A percentile compares a stretch with the other conserved stretches of the same genome.
Conservation (phyloP, 2,329 filamentous ascomycete species). For the Talaromyces sp. region DNA sequence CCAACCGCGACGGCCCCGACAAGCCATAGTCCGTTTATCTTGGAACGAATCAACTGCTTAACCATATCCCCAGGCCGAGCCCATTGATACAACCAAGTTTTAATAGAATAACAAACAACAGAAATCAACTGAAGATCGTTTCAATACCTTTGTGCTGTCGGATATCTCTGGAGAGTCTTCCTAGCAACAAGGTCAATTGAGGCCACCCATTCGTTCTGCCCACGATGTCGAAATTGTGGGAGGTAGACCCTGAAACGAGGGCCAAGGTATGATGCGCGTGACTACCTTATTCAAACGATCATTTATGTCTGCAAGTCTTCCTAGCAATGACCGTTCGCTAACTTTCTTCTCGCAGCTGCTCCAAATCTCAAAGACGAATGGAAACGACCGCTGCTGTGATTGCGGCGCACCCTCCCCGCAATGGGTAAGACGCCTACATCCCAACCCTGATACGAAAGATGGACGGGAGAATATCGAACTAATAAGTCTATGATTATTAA, state of each 20-base stretch:
- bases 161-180: neutral
- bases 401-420: constrained; percentile 94
- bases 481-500: constrained; percentile 8
- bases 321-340: neutral
- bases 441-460: neutral
- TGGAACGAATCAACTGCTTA: constrained; percentile 46
- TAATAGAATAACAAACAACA: neutral
- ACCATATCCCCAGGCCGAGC: constrained; percentile 22
- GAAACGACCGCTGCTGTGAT: constrained; percentile 90
- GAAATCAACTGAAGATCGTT: neutral
- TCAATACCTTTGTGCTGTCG: too few species aligned
- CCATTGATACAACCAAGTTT: neutral
- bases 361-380: constrained; percentile 83
- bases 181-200: neutral
- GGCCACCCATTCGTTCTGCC: constrained; percentile 9
- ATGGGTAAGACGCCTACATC: constrained; percentile 64
- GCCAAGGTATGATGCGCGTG: constrained; percentile 67
- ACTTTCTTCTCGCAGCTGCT: constrained; percentile 63
- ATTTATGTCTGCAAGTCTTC: neutral
- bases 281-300: neutral
- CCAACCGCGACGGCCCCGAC: neutral
- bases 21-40: constrained; percentile 32
- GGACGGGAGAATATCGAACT: neutral
- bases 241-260: constrained; percentile 95
- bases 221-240: constrained; percentile 79